Evolutionary conservation across 2,329 filamentous ascomycete genomes (phyloP).

Genomic region (Cladobotryum mycophilum): DNA sequence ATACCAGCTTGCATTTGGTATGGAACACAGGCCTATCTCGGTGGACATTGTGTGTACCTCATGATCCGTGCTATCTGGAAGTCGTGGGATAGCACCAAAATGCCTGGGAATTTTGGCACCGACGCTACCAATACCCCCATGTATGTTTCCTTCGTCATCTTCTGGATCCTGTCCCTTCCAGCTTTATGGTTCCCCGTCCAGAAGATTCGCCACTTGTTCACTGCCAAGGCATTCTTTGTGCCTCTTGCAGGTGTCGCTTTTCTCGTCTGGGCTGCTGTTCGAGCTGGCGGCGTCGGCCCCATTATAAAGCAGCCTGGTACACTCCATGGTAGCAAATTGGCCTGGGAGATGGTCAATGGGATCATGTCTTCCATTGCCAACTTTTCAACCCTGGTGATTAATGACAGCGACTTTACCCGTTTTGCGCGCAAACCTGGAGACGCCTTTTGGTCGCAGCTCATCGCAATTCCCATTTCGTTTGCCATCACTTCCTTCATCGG

Average conservation of each 20-base stretch:
- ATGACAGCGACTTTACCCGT: constrained; percentile 79
- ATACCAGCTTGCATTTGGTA: constrained; percentile 71
- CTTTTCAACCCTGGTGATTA: constrained; percentile 79
- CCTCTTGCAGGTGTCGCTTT: constrained; percentile 78
- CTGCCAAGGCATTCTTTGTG: constrained; percentile 79
- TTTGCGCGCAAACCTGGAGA: constrained; percentile 73
- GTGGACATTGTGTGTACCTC: constrained; percentile 75
- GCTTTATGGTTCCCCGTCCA: constrained; percentile 88
- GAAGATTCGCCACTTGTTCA: constrained; percentile 83
- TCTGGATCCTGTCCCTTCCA: constrained; percentile 74
- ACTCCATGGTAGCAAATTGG: constrained; percentile 61
- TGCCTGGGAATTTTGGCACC: constrained; percentile 60
- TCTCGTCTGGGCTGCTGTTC: constrained; percentile 79
- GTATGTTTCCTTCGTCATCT: constrained; percentile 79
- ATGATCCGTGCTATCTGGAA: constrained; percentile 87
- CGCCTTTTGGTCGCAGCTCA: constrained; percentile 72
- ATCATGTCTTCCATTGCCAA: constrained; percentile 89
- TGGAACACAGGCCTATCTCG: constrained; percentile 79
- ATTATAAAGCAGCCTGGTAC: constrained; percentile 65
- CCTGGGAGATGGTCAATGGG: constrained; percentile 76
- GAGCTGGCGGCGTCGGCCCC: constrained; percentile 76
- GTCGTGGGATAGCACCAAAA: constrained; percentile 51
- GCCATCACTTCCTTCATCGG: constrained; percentile 79
- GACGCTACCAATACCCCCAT: constrained; percentile 65
- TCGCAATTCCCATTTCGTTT: constrained; percentile 66